Conservation (phyloP, 768 basidiomycete species). For the Trametes punicea region DNA sequence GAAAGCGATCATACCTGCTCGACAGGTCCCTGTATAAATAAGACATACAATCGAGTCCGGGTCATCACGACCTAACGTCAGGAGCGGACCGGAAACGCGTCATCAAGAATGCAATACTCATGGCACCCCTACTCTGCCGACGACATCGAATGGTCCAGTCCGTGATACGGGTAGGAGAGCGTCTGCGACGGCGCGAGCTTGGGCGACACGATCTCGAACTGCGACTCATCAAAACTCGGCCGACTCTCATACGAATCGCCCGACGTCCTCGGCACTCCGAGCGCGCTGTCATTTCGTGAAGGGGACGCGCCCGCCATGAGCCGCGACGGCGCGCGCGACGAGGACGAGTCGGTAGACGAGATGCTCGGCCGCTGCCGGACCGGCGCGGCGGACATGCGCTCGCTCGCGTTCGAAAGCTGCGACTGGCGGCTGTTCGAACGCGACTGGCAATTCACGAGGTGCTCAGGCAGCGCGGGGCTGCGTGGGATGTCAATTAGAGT, state of each 20-base stretch:
- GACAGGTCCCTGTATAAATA: too few species aligned
- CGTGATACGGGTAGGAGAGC: slow-evolving; percentile 58
- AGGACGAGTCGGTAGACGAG: slow-evolving; percentile 22
- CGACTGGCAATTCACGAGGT: slow-evolving; percentile 18
- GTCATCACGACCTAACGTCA: slow-evolving; percentile 1
- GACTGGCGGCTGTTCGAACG: slow-evolving; percentile 27
- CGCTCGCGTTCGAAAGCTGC: slow-evolving; percentile 8
- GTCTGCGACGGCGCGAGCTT: slow-evolving; percentile 34
- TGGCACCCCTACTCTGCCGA: slow-evolving; percentile 18
- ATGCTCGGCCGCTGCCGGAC: slow-evolving; percentile 22
- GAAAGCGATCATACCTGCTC: background rate
- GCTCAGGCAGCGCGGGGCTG: slow-evolving; percentile 57
- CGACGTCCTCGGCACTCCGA: slow-evolving; percentile 31
- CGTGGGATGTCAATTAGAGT: slow-evolving; percentile 49
- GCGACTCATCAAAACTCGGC: slow-evolving; percentile 59
- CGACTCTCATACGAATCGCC: slow-evolving; percentile 43
- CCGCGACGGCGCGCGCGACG: slow-evolving; percentile 18
- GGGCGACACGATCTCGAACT: slow-evolving; percentile 60
- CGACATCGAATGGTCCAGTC: slow-evolving; percentile 39
- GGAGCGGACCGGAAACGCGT: background rate
- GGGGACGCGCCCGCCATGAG: slow-evolving; percentile 21
- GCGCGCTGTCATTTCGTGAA: slow-evolving; percentile 32
- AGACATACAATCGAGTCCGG: background rate
- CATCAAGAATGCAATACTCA: background rate
- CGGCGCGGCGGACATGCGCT: slow-evolving; percentile 12